A percentile compares a stretch with the other conserved stretches of the same genome.
Evolutionary conservation across 2,329 filamentous ascomycete genomes (phyloP).

Genomic region (Cordyceps javanica): DNA sequence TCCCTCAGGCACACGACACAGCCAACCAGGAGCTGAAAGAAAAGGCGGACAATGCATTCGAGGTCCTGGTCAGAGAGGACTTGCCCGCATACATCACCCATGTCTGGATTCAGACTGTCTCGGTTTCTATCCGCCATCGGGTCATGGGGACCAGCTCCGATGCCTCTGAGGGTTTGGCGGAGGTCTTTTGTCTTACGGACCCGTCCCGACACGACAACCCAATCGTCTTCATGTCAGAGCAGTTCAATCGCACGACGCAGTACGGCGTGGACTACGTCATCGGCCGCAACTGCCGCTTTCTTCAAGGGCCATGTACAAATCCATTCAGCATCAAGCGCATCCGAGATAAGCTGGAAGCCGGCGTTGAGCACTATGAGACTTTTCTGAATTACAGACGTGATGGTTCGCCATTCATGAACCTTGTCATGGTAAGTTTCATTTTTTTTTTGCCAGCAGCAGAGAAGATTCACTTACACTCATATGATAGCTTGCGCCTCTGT

Average conservation of each 20-base stretch:
- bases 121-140: slow-evolving; percentile 57
- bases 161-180: slow-evolving; percentile 64
- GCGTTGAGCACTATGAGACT: slow-evolving; percentile 67
- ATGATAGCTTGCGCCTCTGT: slow-evolving; percentile 46
- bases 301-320: slow-evolving; percentile 69
- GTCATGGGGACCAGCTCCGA: slow-evolving; percentile 63
- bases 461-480: slow-evolving; percentile 46
- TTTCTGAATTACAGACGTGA: slow-evolving; percentile 75
- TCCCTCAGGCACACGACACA: slow-evolving; percentile 28
- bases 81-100: slow-evolving; percentile 66
- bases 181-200: slow-evolving; percentile 72
- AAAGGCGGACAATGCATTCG: slow-evolving; percentile 58
- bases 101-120: slow-evolving; percentile 61
- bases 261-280: slow-evolving; percentile 61
- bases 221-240: slow-evolving; percentile 70
- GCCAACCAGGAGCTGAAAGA: slow-evolving; percentile 53
- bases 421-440: slow-evolving; percentile 35
- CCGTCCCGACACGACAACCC: slow-evolving; percentile 66
- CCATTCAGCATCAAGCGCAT: slow-evolving; percentile 55
- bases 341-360: slow-evolving; percentile 51
- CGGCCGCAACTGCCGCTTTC: slow-evolving; percentile 71
- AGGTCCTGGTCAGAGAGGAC: slow-evolving; percentile 58
- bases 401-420: slow-evolving; percentile 70
- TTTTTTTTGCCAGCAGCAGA: too few relatives aligned
- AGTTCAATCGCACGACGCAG: slow-evolving; percentile 67